Percentiles rank a stretch among this genome's conserved stretches.
Conservation (phyloP, 805 yeast genomes). For the Jamesozyma rosinii region DNA sequence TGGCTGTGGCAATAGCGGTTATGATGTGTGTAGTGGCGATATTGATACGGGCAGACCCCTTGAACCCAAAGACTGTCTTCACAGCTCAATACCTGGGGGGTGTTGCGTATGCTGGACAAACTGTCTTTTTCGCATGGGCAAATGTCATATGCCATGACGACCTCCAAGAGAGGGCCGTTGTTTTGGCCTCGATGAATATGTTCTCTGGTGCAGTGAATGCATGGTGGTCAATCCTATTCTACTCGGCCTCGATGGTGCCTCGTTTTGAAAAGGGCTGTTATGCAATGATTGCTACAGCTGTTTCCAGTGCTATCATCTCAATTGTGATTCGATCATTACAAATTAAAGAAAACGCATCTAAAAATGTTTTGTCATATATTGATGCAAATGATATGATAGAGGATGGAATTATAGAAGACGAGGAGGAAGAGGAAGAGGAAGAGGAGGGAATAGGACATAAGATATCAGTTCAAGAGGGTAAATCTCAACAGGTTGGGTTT, state of each 20-base stretch:
- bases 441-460: background rate
- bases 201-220: conserved; percentile 54
- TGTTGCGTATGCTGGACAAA: conserved; percentile 48
- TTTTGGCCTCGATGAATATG: conserved; percentile 59
- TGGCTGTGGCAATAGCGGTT: conserved; percentile 38
- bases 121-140: conserved; percentile 56
- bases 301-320: conserved; percentile 36
- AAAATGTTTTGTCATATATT: conserved; percentile 18
- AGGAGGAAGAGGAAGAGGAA: conserved; percentile 13
- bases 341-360: conserved; percentile 27
- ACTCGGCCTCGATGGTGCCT: conserved; percentile 44
- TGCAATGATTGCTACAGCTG: conserved; percentile 48
- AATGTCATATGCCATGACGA: conserved; percentile 50
- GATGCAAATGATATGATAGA: conserved; percentile 23
- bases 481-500: background rate
- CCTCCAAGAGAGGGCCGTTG: conserved; percentile 54
- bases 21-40: conserved; percentile 39
- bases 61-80: conserved; percentile 34
- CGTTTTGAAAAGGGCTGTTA: conserved; percentile 43
- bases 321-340: conserved; percentile 37
- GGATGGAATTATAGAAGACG: conserved; percentile 15
- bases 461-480: conserved; percentile 2
- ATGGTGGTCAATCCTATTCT: conserved; percentile 54
- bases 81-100: conserved; percentile 51
- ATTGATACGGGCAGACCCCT: conserved; percentile 38